Base-by-base conservation (phyloP, 2,329 filamentous ascomycete genomes). In the Verticillium longisporum region DNA sequence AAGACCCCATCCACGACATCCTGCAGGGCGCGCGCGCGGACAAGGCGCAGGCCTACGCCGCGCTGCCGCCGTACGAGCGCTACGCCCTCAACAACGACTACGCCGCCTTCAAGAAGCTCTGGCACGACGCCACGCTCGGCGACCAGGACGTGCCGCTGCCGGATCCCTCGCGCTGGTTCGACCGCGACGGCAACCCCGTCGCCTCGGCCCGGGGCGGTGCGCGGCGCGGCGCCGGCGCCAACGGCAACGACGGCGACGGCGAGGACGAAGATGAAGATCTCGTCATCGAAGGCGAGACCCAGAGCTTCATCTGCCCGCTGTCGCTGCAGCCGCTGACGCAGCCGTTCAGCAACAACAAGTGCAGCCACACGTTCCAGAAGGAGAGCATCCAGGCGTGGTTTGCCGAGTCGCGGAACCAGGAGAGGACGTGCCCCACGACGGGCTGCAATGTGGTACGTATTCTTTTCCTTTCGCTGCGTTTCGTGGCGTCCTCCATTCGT, bases 361-460 rank as follows among this genome's bases (percentile, higher is more conserved):
- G 90, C 76, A 86, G 83, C 60, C 90, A 93, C 71, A 87, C 83
- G 0, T 93, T 91, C 69, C 88, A 93, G 69, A 88, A 84, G 71
- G 68, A 71, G 1, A 84, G 85, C 0, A 87, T 93, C 45, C 61
- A 83, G 31, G 81, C 85, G n/a, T 77, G 77, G 63, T 54, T 87
- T 78, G 70, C 79, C 79, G 60, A 63, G 65, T 31, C 57, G 55
- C n/a, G 68, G 66, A 62, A 68, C 58, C 59, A 74, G 66, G 60
- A 71, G 58, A 77, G 83, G 1, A 77, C 82, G 59, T 92, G 89
- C 70, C 89, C 89, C 0, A 81, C 86, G 61, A 75, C 82, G 2
- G 88, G 89, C 1, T 92, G 89, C 70, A 76, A 78, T 57, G 75
- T 83, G 76, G 84, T 86, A 73, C 60, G 75, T 64, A 41, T 10